Conservation (phyloP, 495 filamentous ascomycete genomes). For the Aspergillus sclerotiicarbonarius region DNA sequence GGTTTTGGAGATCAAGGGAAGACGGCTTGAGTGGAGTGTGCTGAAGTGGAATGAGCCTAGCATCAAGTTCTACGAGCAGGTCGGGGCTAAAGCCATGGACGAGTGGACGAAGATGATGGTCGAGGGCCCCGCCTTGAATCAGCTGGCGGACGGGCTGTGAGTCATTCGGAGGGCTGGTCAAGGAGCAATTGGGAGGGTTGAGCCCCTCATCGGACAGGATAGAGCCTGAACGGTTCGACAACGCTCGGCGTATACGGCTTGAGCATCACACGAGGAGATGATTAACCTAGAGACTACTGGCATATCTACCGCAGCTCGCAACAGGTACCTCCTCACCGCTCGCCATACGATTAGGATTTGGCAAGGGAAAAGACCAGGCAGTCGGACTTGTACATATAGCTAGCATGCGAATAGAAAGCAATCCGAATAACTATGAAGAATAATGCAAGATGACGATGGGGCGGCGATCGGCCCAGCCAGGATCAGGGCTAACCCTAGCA, state of each 20-base stretch:
- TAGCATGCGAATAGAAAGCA: too few species aligned
- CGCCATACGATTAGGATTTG: too few species aligned
- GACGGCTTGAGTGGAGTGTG: slow-evolving; percentile 88
- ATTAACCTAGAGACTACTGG: too few species aligned
- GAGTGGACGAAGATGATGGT: slow-evolving; percentile 94
- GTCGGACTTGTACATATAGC: too few species aligned
- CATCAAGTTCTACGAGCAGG: slow-evolving; percentile 77
- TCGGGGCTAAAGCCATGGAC: slow-evolving; percentile 77
- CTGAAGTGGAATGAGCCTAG: slow-evolving; percentile 86
- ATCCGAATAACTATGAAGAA: neutral
- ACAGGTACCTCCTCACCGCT: too few species aligned
- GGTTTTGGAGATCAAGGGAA: slow-evolving; percentile 61
- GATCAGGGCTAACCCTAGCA: slow-evolving; percentile 5
- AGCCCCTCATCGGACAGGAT: neutral
- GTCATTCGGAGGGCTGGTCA: neutral
- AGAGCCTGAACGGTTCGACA: neutral
- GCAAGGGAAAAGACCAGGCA: too few species aligned
- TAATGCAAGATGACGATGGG: neutral
- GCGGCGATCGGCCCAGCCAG: neutral
- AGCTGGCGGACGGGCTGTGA: slow-evolving; percentile 46
- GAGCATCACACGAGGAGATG: too few species aligned
- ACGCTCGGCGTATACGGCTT: too few species aligned
- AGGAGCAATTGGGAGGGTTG: neutral
- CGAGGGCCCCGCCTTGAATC: slow-evolving; percentile 65
- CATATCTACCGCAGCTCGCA: too few species aligned